Evolutionary conservation across 768 basidiomycete genomes (phyloP).

Genomic region (Xanthoconium stramineum): DNA sequence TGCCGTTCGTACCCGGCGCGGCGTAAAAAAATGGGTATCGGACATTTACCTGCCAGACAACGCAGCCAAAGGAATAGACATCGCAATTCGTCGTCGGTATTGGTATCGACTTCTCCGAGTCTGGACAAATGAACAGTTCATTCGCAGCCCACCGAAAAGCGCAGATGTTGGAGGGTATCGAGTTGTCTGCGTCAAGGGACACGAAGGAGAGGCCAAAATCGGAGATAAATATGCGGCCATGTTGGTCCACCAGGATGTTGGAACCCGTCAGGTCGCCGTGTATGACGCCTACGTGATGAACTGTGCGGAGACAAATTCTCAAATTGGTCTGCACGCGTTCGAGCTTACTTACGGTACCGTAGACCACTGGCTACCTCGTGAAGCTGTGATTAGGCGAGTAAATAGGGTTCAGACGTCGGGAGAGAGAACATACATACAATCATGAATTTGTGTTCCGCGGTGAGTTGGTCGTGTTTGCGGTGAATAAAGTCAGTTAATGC

Average conservation of each 20-base stretch:
- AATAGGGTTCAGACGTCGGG: background rate
- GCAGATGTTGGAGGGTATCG: constrained; percentile 5
- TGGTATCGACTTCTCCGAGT: background rate
- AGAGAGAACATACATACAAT: constrained; percentile 5
- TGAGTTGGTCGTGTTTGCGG: background rate
- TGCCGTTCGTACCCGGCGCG: background rate
- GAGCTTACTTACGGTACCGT: constrained; percentile 7
- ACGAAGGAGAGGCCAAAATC: constrained; percentile 13
- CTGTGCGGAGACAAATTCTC: background rate
- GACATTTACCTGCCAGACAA: constrained; percentile 10
- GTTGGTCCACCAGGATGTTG: constrained; percentile 9
- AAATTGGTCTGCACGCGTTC: background rate
- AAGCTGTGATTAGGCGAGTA: background rate
- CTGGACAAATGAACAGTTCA: constrained; percentile 13
- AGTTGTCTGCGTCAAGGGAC: constrained; percentile 1
- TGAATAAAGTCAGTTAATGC: constrained; percentile 5
- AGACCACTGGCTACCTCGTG: constrained; percentile 9
- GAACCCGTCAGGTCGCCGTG: constrained; percentile 17
- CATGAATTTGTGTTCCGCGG: background rate
- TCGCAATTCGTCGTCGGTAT: constrained; percentile 7
- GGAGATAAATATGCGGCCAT: constrained; percentile 8
- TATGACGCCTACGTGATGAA: constrained; percentile 7
- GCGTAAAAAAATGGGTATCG: too few relatives aligned
- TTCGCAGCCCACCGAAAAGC: constrained; percentile 9
- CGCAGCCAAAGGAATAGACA: constrained; percentile 12